Evolutionary conservation across 495 filamentous ascomycete genomes (phyloP).

Genomic region (Aspergillus avenaceus): DNA sequence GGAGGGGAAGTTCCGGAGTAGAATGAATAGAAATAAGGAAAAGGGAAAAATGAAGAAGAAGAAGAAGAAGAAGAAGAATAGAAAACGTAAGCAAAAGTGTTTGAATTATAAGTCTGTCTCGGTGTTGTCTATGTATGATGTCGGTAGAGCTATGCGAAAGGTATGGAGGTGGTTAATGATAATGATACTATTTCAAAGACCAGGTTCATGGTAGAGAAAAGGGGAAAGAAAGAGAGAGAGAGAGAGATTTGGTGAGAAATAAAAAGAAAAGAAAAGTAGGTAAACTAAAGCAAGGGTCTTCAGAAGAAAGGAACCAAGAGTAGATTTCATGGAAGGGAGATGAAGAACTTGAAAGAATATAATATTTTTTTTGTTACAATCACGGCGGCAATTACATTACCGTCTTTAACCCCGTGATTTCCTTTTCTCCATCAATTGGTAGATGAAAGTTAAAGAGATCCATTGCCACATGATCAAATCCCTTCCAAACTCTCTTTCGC

Average conservation of each 20-base stretch:
- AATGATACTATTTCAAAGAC: constrained; percentile 16
- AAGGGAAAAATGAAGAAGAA: constrained; percentile 4
- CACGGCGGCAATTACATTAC: neutral
- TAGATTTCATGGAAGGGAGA: no score
- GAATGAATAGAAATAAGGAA: no score
- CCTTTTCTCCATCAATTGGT: neutral
- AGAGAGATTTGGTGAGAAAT: neutral
- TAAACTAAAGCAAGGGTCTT: no score
- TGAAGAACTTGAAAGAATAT: no score
- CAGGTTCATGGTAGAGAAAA: constrained; percentile 26
- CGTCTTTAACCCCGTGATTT: neutral
- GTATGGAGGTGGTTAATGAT: constrained; percentile 11
- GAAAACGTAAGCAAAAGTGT: neutral
- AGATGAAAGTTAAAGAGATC: no score
- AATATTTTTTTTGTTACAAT: no score
- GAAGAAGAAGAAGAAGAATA: neutral
- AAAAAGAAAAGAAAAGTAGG: constrained; percentile 3
- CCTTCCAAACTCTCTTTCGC: no score
- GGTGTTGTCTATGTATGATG: no score
- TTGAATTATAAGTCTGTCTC: neutral
- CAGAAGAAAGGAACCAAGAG: no score
- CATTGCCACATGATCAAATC: no score
- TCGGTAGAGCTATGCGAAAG: constrained; percentile 11
- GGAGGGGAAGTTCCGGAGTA: neutral
- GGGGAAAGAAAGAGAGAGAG: constrained; percentile 6